Evolutionary conservation across 495 filamentous ascomycete genomes (phyloP).

Genomic region (Rhizodiscina lignyota): DNA sequence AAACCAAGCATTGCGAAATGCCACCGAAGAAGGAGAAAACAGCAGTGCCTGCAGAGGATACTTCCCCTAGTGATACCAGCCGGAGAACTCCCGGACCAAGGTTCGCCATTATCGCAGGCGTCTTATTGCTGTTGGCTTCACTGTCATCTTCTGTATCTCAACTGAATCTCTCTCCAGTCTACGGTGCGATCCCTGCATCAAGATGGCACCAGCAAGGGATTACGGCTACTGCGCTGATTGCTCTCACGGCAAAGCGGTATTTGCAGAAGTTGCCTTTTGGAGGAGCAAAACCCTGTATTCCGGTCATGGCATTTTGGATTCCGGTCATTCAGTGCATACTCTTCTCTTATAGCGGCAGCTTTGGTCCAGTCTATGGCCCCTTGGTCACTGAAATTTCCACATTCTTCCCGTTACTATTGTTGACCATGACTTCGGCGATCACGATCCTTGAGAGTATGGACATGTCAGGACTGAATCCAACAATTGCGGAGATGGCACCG

Average conservation of each 20-base stretch:
- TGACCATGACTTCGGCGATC: slow-evolving; percentile 49
- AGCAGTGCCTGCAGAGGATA: too few species aligned
- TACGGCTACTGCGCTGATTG: slow-evolving; percentile 42
- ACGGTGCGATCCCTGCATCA: slow-evolving; percentile 60
- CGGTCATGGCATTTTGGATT: slow-evolving; percentile 56
- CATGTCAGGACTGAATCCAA: slow-evolving; percentile 35
- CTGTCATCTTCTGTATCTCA: slow-evolving; percentile 59
- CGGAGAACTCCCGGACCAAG: too few species aligned
- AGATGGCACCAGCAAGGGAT: slow-evolving; percentile 54
- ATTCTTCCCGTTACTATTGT: slow-evolving; percentile 52
- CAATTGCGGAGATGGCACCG: slow-evolving; percentile 38
- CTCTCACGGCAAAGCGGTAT: slow-evolving; percentile 37
- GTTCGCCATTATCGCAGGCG: too few species aligned
- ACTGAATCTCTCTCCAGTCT: slow-evolving; percentile 64
- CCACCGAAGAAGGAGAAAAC: too few species aligned
- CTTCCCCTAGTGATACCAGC: too few species aligned
- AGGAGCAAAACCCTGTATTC: slow-evolving; percentile 31
- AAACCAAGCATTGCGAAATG: too few species aligned
- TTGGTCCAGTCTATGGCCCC: slow-evolving; percentile 57
- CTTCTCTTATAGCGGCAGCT: slow-evolving; percentile 38
- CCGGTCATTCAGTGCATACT: slow-evolving; percentile 55
- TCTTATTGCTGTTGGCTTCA: too few species aligned
- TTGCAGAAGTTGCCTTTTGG: slow-evolving; percentile 24
- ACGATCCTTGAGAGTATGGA: slow-evolving; percentile 42
- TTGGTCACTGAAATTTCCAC: slow-evolving; percentile 55